Conservation (phyloP, 805 yeast species). For the Hanseniaspora nectarophila region DNA sequence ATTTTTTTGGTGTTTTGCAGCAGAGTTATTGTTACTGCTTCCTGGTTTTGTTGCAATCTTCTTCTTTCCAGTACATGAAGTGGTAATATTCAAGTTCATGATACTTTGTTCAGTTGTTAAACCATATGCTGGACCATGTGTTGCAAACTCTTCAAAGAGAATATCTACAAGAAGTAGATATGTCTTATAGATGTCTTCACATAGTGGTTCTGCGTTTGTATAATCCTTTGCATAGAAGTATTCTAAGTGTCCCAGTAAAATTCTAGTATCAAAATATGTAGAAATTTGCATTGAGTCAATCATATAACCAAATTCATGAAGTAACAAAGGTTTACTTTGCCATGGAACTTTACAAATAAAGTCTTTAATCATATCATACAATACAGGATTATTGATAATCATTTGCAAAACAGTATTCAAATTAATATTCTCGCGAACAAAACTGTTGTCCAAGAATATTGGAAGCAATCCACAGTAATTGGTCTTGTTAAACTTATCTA, state of each 20-base stretch:
- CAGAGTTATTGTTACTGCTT: neutral
- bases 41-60: conserved; percentile 1
- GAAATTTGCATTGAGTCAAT: conserved; percentile 38
- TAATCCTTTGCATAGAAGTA: neutral
- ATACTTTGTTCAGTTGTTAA: neutral
- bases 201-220: neutral
- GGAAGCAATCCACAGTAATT: conserved; percentile 9
- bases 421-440: neutral
- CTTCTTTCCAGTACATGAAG: conserved; percentile 7
- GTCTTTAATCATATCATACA: conserved; percentile 1
- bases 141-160: neutral
- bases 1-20: conserved; percentile 20
- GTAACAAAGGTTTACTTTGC: conserved; percentile 31
- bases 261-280: neutral
- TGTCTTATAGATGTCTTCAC: neutral
- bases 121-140: neutral
- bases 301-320: conserved; percentile 76
- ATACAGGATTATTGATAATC: neutral
- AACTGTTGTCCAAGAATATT: neutral
- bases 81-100: neutral
- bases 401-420: conserved; percentile 5
- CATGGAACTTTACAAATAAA: conserved; percentile 6
- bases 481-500: conserved; percentile 8
- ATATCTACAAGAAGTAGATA: neutral
- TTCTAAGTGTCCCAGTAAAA: neutral